These are phyloP conservation scores for Picochlorum sp. DNA, from an alignment of 139 green algal species.

Conservation along the genomic window DNA sequence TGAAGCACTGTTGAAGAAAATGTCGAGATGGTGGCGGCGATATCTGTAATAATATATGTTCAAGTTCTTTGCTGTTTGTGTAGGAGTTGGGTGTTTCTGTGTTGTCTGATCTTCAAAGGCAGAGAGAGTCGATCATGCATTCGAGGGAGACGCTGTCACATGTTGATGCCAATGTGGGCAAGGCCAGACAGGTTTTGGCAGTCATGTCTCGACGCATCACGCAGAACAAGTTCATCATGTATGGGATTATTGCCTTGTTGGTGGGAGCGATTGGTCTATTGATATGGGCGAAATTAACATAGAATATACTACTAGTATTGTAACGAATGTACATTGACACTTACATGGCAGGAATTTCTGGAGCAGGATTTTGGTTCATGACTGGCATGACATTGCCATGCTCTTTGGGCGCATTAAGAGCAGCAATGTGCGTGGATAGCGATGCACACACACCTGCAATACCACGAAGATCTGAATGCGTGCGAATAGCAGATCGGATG, in stretches of 20 bases:
- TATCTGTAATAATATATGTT: conserved; percentile 1
- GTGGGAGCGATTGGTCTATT: conserved; percentile 40
- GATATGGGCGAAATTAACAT: conserved; percentile 42
- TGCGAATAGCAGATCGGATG: too few relatives aligned
- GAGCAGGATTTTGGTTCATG: too few relatives aligned
- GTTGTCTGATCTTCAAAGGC: conserved; percentile 79
- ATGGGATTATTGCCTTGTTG: conserved; percentile 34
- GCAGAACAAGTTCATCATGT: conserved; percentile 81
- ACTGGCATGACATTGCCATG: too few relatives aligned
- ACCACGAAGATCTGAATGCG: too few relatives aligned
- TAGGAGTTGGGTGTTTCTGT: conserved; percentile 91
- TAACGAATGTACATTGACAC: too few relatives aligned
- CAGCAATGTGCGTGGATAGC: too few relatives aligned
- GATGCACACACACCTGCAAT: too few relatives aligned
- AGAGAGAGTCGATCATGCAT: conserved; percentile 86
- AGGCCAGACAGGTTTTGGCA: conserved; percentile 70
- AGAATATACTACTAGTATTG: not conserved
- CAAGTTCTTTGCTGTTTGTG: not conserved
- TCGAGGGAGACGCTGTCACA: conserved; percentile 73
- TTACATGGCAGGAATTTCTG: too few relatives aligned
- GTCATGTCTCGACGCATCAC: conserved; percentile 74
- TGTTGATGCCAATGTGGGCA: conserved; percentile 85
- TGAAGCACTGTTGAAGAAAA: conserved; percentile 24
- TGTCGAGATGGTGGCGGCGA: conserved; percentile 29
- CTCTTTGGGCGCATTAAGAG: too few relatives aligned